phyloP scores from a whole-genome alignment of 805 yeast genomes.

The Yamadazyma philogaea region DNA sequence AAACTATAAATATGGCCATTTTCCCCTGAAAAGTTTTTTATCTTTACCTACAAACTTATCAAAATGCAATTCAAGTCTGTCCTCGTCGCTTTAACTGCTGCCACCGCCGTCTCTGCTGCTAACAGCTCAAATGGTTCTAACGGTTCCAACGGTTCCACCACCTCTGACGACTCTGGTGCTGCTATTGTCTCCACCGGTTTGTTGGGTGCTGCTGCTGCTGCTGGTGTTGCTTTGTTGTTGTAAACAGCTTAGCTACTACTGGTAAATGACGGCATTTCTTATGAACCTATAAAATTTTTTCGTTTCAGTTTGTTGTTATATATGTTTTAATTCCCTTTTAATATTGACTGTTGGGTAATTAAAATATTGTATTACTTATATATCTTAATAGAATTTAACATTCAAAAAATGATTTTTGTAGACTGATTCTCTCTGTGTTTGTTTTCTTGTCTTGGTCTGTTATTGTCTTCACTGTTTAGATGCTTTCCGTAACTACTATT shows the following conservation, averaged over 20 bases:
- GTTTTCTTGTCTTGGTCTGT: too few relatives aligned
- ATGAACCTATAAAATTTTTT: not conserved
- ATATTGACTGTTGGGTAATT: slow-evolving; percentile 7
- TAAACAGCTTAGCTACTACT: slow-evolving; percentile 16
- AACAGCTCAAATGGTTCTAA: slow-evolving; percentile 25
- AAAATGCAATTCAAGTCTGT: slow-evolving; percentile 41
- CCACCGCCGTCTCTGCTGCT: slow-evolving; percentile 36
- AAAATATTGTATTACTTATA: slow-evolving; percentile 7
- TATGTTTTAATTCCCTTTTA: slow-evolving; percentile 5
- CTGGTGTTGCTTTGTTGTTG: slow-evolving; percentile 38
- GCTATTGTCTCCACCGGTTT: slow-evolving; percentile 29
- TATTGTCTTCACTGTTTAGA: too few relatives aligned
- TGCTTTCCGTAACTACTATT: too few relatives aligned
- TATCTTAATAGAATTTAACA: slow-evolving; percentile 9
- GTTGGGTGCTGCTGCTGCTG: slow-evolving; percentile 33
- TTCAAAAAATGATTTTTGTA: not conserved
- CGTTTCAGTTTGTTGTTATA: slow-evolving; percentile 7
- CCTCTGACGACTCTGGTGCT: slow-evolving; percentile 20
- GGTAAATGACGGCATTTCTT: not conserved
- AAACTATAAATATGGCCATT: slow-evolving; percentile 7
- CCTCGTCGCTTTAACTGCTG: slow-evolving; percentile 37
- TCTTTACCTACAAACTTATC: not conserved
- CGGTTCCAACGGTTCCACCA: slow-evolving; percentile 18
- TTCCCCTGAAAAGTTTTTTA: slow-evolving; percentile 5
- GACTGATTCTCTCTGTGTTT: not conserved